These are phyloP conservation scores for Comarum palustre DNA, from an alignment of 306 rosid genomes.

Conservation along the genomic window DNA sequence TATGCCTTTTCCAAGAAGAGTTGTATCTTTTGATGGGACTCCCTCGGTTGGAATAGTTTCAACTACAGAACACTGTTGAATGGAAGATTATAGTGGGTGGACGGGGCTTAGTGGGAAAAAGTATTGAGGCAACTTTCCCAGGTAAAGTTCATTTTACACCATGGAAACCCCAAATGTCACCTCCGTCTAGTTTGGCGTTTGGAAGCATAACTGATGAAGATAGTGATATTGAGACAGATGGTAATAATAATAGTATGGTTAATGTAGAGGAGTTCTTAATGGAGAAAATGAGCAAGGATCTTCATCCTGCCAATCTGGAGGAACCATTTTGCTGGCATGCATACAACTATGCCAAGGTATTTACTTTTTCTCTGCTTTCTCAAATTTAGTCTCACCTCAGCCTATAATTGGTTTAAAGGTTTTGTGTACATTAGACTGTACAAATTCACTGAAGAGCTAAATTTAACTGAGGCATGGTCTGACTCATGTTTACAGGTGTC, in stretches of 20 bases:
- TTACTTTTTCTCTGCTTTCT: background rate
- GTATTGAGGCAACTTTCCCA: conserved; percentile 93
- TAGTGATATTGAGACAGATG: conserved; percentile 74
- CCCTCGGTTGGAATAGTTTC: conserved; percentile 90
- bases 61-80: conserved; percentile 81
- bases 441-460: background rate
- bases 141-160: conserved; percentile 93
- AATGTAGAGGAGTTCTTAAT: conserved; percentile 71
- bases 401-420: background rate
- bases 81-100: conserved; percentile 85
- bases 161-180: conserved; percentile 54
- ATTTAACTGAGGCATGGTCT: conserved; percentile 20
- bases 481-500: conserved; percentile 51
- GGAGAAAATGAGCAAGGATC: conserved; percentile 89
- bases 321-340: conserved; percentile 99
- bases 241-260: conserved; percentile 51
- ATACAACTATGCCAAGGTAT: conserved; percentile 86
- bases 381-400: conserved; percentile 1
- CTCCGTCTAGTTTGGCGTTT: conserved; percentile 42
- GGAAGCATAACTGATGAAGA: conserved; percentile 62
- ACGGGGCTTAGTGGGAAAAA: conserved; percentile 78
- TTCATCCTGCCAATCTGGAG: conserved; percentile 90
- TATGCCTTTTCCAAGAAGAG: conserved; percentile 87
- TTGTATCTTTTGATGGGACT: conserved; percentile 84
- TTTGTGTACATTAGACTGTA: background rate